phyloP scores from a whole-genome alignment of 352 stramenopile species.

The Plasmopara muralis region DNA sequence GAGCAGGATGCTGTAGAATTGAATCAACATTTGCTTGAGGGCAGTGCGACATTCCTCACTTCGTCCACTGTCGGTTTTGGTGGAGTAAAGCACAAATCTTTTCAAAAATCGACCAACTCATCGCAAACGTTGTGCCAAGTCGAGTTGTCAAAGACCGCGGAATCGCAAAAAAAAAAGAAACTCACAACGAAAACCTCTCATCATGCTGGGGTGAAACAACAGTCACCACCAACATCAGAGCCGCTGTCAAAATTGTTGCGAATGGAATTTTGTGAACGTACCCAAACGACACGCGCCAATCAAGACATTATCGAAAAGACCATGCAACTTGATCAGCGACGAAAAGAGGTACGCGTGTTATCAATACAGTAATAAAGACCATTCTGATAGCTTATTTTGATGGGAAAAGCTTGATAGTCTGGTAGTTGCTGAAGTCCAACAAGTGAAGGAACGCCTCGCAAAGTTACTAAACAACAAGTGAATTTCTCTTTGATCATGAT shows the following conservation, averaged over 20 bases:
- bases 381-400: no score
- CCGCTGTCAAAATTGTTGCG: conserved; percentile 34
- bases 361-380: neutral
- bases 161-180: conserved; percentile 13
- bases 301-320: conserved; percentile 39
- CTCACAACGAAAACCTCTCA: conserved; percentile 10
- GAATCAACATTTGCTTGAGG: conserved; percentile 1
- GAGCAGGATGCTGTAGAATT: conserved; percentile 1
- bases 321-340: conserved; percentile 40
- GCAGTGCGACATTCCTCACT: neutral
- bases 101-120: conserved; percentile 1
- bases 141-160: neutral
- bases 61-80: no score
- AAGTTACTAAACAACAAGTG: conserved; percentile 24
- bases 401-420: conserved; percentile 41
- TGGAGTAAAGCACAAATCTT: neutral
- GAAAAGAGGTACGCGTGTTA: conserved; percentile 40
- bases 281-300: conserved; percentile 14
- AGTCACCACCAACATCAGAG: conserved; percentile 6
- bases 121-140: neutral
- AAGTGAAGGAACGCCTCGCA: conserved; percentile 57
- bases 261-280: conserved; percentile 27
- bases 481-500: neutral
- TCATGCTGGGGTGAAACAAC: neutral
- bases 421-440: conserved; percentile 54